A percentile compares a stretch with the other conserved stretches of the same genome.
These are phyloP conservation scores for Lentinus tigrinus DNA, from an alignment of 768 basidiomycete species.

Conservation along the genomic window DNA sequence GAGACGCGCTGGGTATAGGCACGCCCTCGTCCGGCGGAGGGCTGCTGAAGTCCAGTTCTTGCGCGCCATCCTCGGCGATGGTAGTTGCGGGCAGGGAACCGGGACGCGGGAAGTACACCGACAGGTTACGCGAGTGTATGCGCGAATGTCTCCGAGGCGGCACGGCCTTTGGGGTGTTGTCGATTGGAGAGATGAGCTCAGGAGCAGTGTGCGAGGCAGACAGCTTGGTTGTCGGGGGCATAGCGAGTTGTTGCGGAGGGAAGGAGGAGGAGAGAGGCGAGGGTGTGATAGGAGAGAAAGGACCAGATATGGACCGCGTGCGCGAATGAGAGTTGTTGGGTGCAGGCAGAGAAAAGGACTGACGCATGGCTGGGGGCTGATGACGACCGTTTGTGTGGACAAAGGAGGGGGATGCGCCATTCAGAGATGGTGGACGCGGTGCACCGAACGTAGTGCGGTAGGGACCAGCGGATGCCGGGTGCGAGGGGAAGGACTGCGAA, in stretches of 20 bases:
- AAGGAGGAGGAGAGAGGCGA: slow-evolving; percentile 50
- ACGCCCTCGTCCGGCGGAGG: slow-evolving; percentile 36
- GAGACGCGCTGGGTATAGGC: slow-evolving; percentile 44
- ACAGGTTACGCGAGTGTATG: slow-evolving; percentile 88
- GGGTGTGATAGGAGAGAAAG: slow-evolving; percentile 47
- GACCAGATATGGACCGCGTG: slow-evolving; percentile 50
- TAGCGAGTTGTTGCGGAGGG: slow-evolving; percentile 27
- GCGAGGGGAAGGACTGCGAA: slow-evolving; percentile 22
- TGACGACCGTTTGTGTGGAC: slow-evolving; percentile 13
- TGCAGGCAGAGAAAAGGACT: slow-evolving; percentile 29
- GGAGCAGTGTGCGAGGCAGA: slow-evolving; percentile 17
- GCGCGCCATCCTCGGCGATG: slow-evolving; percentile 67
- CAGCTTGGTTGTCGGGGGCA: slow-evolving; percentile 11
- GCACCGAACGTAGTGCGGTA: slow-evolving; percentile 28
- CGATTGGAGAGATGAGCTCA: slow-evolving; percentile 10
- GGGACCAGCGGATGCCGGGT: slow-evolving; percentile 30
- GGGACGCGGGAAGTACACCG: slow-evolving; percentile 86
- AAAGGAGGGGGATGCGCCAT: slow-evolving; percentile 7
- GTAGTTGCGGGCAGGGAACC: slow-evolving; percentile 57
- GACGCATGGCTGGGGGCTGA: slow-evolving; percentile 28
- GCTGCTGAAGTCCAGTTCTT: slow-evolving; percentile 36
- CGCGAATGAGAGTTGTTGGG: slow-evolving; percentile 35
- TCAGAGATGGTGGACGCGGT: slow-evolving; percentile 14
- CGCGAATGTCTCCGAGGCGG: slow-evolving; percentile 53
- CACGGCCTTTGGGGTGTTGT: slow-evolving; percentile 15